phyloP scores from a whole-genome alignment of 768 basidiomycete species.

The Pulveroboletus sp. region DNA sequence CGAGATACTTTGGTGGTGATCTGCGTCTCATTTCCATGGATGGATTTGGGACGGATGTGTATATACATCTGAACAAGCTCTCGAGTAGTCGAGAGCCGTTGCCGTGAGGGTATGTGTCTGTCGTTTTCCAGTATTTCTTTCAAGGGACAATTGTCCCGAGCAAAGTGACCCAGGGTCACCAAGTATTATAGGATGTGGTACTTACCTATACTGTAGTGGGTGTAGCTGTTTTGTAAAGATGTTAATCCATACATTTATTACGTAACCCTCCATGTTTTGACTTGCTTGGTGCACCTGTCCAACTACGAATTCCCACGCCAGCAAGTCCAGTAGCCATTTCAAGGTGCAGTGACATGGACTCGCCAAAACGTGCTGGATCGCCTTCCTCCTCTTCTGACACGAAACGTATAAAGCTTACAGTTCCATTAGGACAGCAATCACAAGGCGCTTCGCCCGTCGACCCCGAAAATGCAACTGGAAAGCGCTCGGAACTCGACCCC shows the following conservation, averaged over 20 bases:
- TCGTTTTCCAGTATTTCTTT: no score
- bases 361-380: conserved; percentile 64
- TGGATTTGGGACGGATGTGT: conserved; percentile 94
- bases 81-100: conserved; percentile 81
- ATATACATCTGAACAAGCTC: conserved; percentile 85
- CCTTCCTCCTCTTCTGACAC: conserved; percentile 52
- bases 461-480: conserved; percentile 76
- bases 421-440: conserved; percentile 40
- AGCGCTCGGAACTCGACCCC: conserved; percentile 86
- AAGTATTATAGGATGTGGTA: no score
- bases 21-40: conserved; percentile 96
- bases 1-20: conserved; percentile 93
- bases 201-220: not conserved
- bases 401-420: conserved; percentile 58
- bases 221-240: no score
- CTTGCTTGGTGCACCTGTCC: conserved; percentile 6
- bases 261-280: conserved; percentile 15
- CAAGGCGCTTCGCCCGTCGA: conserved; percentile 78
- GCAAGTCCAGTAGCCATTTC: conserved; percentile 15
- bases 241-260: not conserved
- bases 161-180: not conserved
- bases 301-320: conserved; percentile 1
- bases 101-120: no score
- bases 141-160: no score
- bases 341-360: conserved; percentile 46